Base-by-base conservation (phyloP, 2,329 filamentous ascomycete genomes). In the Colletotrichum spinosum region DNA sequence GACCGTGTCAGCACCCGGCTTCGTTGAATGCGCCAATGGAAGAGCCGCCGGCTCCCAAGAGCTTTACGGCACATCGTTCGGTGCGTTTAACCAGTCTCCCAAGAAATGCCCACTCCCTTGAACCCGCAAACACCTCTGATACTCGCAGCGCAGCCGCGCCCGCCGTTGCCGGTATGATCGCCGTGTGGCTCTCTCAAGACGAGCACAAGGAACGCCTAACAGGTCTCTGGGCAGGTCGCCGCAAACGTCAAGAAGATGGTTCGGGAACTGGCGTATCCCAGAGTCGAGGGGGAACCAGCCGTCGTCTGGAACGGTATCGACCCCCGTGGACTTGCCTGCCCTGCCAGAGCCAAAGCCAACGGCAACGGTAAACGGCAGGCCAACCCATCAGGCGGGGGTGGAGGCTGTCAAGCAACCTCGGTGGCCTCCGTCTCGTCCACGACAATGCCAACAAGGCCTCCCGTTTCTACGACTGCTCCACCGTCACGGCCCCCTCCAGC, bases 301-400 rank as follows among this genome's bases (percentile, higher is more conserved):
- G 55, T 64, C 25, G 44, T 60, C 11, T 64, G 60, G 60, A 64
- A 60, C 49, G 60, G 60, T 8, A 54, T 60, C 12, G 55, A 64
- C 37, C 60, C 55, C 10, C 42, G 55, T 7, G 38, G 42, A 7
- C 38, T 38, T 25, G 25, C 42, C 8, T 64, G 55, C 5, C 15
- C 39, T 6, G 45, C 42, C 6, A 2, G 37, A 37, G 13, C 17
- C 17, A 17, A 8, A 37, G 13, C 17, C 17, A 17, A 8, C n/a
- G 9, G 46, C 8, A 44, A 37, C 6, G 15, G 39, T 33, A 35
- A 45, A 8, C 57, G 57, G 12, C 57, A 55, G 38, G 57, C 50
- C 15, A 44, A 11, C 2, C 38, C 45, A 8, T 56, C 52, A 8
- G 35, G 49, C 17, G 41, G 39, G 8, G 2, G 17, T 17, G 44